Base-by-base conservation (phyloP, 2,329 filamentous ascomycete species). In the Cryphonectria japonica region DNA sequence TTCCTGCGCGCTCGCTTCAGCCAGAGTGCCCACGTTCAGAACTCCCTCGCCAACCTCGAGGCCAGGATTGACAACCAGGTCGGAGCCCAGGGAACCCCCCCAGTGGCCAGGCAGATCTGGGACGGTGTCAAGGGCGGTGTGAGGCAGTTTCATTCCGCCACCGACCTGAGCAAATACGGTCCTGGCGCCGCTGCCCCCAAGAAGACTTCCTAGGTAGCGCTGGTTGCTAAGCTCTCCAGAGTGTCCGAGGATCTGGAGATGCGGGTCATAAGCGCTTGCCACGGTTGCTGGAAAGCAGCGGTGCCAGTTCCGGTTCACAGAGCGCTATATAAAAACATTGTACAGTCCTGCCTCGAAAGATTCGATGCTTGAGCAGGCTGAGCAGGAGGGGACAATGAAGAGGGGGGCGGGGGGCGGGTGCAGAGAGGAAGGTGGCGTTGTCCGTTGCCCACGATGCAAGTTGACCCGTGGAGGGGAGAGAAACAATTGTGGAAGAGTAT, bases 21-120 rank as follows among this genome's bases (percentile, higher is more conserved):
- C 71, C 95, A 98, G 87, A 98, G 94, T 88, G 89, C 85, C 75
- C 97, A 98, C 79, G 93, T 98, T n/a, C 93, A 97, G 85, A 89
- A 87, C 77, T 91, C 93, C 64, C 91, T 98, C 78, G 84, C 86
- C 74, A 88, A 92, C 76, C 83, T 95, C 69, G 89, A 89, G 78
- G 90, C 92, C 69, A 89, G 93, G 75, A 85, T 95, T 73, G 95
- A 98, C 81, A 92, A 92, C 73, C 85, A 94, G 65, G 89, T 96
- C 70, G 92, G 94, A 68, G 92, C 94, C 77, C 95, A 97, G 86
- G 93, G 92, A 80, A 94, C 92, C 22, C 94, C 94, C 39, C 94
- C 95, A 0, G 89, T 85, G 37, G 92, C 91, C 69, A 89, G 93
- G 77, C 89, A 95, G 79, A 88, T 87, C 67, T 98, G 95, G 95